A percentile compares a stretch with the other conserved stretches of the same genome.
Evolutionary conservation across 129 eudicot species (phyloP).

Genomic region (Flaveria brownii): DNA sequence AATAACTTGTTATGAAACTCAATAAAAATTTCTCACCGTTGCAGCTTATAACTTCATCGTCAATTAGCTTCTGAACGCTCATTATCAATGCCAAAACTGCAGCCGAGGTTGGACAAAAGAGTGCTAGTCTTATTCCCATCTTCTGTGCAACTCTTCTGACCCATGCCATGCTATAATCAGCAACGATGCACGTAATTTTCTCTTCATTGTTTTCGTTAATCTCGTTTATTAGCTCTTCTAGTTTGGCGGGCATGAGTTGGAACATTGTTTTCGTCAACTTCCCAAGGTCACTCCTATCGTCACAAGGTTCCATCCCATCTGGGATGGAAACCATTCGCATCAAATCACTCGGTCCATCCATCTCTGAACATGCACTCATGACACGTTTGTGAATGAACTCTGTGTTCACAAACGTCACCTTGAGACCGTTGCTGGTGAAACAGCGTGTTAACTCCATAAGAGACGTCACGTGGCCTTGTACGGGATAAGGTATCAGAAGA

Average conservation of each 20-base stretch:
- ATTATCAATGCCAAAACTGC: constrained; percentile 24
- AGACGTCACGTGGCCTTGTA: constrained; percentile 78
- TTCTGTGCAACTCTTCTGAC: constrained; percentile 42
- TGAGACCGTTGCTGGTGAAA: constrained; percentile 37
- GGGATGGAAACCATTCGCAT: constrained; percentile 45
- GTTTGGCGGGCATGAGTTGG: constrained; percentile 30
- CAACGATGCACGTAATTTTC: constrained; percentile 43
- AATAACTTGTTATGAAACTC: background rate
- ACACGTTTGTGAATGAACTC: constrained; percentile 44
- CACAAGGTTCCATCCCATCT: constrained; percentile 50
- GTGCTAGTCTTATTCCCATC: constrained; percentile 36
- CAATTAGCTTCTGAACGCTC: constrained; percentile 39
- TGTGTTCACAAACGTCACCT: constrained; percentile 52
- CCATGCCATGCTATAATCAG: constrained; percentile 47
- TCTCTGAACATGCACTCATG: constrained; percentile 25
- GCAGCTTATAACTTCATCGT: constrained; percentile 39
- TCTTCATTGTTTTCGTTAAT: constrained; percentile 26
- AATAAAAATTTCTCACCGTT: constrained; percentile 6
- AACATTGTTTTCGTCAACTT: constrained; percentile 26
- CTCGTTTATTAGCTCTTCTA: constrained; percentile 37
- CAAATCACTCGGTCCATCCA: constrained; percentile 12
- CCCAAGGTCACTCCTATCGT: constrained; percentile 45
- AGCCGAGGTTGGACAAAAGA: constrained; percentile 44
- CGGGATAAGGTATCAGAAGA: constrained; percentile 50
- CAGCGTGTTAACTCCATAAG: constrained; percentile 43